Evolutionary conservation across 1,284 basidiomycete genomes (phyloP).

Genomic region (Spongiforma sp.): DNA sequence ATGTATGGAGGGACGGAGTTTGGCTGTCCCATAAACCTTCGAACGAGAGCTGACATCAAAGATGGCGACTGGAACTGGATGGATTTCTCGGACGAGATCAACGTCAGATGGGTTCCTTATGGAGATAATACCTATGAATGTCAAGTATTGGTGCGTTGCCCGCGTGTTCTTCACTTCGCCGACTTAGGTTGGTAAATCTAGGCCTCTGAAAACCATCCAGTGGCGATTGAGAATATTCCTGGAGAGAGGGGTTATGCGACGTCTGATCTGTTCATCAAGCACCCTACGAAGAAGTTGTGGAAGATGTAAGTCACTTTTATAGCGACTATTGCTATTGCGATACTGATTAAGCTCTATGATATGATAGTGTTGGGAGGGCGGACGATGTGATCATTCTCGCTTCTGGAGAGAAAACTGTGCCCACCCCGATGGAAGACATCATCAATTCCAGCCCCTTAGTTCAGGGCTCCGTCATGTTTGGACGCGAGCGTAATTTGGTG

Average conservation of each 20-base stretch:
- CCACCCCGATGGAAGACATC: conserved; percentile 32
- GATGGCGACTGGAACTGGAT: conserved; percentile 38
- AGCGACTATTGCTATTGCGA: not conserved
- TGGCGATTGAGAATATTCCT: conserved; percentile 35
- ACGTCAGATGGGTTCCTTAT: conserved; percentile 30
- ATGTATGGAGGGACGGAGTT: conserved; percentile 32
- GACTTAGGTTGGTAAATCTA: not conserved
- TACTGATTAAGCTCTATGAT: not conserved
- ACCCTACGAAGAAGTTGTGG: conserved; percentile 37
- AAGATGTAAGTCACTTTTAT: conserved; percentile 40
- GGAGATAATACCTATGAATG: conserved; percentile 35
- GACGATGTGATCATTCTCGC: conserved; percentile 34
- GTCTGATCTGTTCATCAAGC: conserved; percentile 38
- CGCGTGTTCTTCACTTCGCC: not conserved
- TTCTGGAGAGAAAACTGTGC: conserved; percentile 35
- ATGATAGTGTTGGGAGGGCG: conserved; percentile 20
- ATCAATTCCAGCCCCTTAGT: conserved; percentile 33
- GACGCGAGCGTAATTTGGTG: conserved; percentile 35
- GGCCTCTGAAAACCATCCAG: not conserved
- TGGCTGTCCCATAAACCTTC: conserved; percentile 6
- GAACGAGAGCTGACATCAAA: conserved; percentile 1
- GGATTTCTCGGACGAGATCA: conserved; percentile 12
- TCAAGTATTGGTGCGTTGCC: conserved; percentile 29
- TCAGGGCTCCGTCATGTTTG: conserved; percentile 18
- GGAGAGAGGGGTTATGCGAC: conserved; percentile 39